Evolutionary conservation across 2,329 filamentous ascomycete genomes (phyloP).

Genomic region (Periconia macrospinosa): DNA sequence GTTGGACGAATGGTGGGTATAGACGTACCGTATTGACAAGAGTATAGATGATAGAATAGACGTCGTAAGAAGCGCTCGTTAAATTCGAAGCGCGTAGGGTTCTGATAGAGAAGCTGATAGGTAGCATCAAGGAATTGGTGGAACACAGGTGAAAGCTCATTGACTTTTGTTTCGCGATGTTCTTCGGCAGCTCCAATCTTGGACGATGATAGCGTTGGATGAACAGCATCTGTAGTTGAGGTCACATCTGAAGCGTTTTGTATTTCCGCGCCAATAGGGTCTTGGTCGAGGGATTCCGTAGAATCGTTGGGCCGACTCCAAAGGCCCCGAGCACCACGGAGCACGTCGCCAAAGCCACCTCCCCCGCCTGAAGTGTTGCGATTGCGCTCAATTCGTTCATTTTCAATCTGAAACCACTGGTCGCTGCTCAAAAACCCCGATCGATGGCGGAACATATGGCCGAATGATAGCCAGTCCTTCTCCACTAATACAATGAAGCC

Average conservation of each 20-base stretch:
- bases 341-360: constrained; percentile 82
- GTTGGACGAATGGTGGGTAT: neutral
- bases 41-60: constrained; percentile 89
- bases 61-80: constrained; percentile 91
- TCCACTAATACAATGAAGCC: constrained; percentile 94
- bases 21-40: constrained; percentile 83
- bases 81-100: constrained; percentile 90
- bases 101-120: constrained; percentile 84
- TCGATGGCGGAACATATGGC: constrained; percentile 95
- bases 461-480: constrained; percentile 97
- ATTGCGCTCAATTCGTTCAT: constrained; percentile 67
- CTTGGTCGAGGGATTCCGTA: constrained; percentile 64
- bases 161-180: constrained; percentile 75
- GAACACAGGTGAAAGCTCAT: constrained; percentile 93
- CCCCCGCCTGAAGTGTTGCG: constrained; percentile 48
- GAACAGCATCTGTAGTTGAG: constrained; percentile 37
- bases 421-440: constrained; percentile 85
- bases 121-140: constrained; percentile 96
- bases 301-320: constrained; percentile 80
- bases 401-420: constrained; percentile 90
- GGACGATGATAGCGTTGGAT: constrained; percentile 30
- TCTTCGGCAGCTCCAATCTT: constrained; percentile 52
- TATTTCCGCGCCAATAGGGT: constrained; percentile 55
- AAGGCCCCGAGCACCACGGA: constrained; percentile 83
- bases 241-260: constrained; percentile 53